Evolutionary conservation across 2,329 filamentous ascomycete genomes (phyloP).

Genomic region (Pseudocercospora cruenta): DNA sequence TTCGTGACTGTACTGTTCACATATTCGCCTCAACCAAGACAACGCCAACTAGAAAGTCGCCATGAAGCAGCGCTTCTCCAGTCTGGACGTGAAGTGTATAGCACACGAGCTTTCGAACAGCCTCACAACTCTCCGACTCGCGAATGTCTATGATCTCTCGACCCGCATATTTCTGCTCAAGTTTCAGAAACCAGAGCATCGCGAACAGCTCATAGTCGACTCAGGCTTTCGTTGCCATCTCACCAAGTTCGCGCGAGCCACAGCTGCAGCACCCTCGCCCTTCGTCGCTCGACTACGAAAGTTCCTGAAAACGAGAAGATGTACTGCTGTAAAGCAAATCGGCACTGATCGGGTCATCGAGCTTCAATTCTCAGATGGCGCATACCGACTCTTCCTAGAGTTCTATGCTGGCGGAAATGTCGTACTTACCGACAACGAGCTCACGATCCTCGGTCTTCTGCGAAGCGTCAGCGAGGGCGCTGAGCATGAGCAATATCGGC

Average conservation of each 20-base stretch:
- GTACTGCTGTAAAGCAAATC: conserved; percentile 80
- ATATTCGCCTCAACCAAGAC: background rate
- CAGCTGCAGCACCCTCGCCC: conserved; percentile 77
- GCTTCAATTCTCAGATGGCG: conserved; percentile 87
- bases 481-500: conserved; percentile 79
- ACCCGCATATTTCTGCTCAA: conserved; percentile 95
- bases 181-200: conserved; percentile 85
- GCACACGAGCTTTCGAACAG: conserved; percentile 84
- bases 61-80: conserved; percentile 82
- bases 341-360: conserved; percentile 94
- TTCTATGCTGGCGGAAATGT: conserved; percentile 97
- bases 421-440: conserved; percentile 81
- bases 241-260: conserved; percentile 85
- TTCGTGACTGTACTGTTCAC: background rate
- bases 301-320: conserved; percentile 80
- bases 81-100: conserved; percentile 83
- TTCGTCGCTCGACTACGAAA: conserved; percentile 88
- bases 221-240: conserved; percentile 95
- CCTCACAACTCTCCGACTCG: conserved; percentile 77
- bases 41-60: background rate
- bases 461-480: conserved; percentile 79
- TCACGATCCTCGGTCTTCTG: conserved; percentile 79
- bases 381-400: conserved; percentile 85
- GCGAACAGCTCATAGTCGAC: conserved; percentile 89
- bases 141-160: conserved; percentile 95